Conservation (phyloP, 129 eudicot species). For the Glebionis coronaria region DNA sequence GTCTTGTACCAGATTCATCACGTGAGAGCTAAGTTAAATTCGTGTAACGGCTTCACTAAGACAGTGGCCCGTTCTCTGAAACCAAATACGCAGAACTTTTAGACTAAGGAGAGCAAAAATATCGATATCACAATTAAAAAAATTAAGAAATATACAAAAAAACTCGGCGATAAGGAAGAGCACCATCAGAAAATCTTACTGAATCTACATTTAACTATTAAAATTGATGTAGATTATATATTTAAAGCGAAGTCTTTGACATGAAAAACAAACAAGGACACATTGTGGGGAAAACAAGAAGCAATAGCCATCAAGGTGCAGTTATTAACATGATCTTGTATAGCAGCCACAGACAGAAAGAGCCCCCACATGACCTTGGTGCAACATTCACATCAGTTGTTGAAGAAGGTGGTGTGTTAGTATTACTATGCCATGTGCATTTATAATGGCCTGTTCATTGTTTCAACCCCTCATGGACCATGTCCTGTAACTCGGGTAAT, state of each 20-base stretch:
- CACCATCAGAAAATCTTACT: neutral
- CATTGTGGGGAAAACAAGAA: constrained; percentile 28
- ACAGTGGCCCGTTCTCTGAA: no score
- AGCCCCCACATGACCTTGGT: constrained; percentile 35
- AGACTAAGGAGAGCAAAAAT: neutral
- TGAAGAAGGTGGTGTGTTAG: constrained; percentile 14
- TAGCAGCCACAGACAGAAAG: constrained; percentile 25
- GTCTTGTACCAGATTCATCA: no score
- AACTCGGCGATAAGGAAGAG: neutral
- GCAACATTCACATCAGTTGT: constrained; percentile 19
- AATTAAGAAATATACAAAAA: neutral
- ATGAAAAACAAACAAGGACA: constrained; percentile 21
- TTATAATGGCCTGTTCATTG: constrained; percentile 17
- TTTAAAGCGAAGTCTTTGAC: constrained; percentile 8
- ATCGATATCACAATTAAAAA: neutral
- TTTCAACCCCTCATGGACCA: constrained; percentile 26
- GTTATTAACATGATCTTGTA: constrained; percentile 32
- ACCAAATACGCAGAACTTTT: neutral
- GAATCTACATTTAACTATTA: neutral
- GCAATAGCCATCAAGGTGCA: constrained; percentile 29
- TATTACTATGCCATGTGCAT: constrained; percentile 37
- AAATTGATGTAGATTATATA: neutral
- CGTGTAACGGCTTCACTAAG: no score
- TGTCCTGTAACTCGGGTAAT: constrained; percentile 18
- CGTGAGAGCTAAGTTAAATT: no score